Percentiles rank a stretch among this genome's conserved stretches.
Evolutionary conservation across 768 basidiomycete genomes (phyloP).

Genomic region (Leccinum pellstonianum): DNA sequence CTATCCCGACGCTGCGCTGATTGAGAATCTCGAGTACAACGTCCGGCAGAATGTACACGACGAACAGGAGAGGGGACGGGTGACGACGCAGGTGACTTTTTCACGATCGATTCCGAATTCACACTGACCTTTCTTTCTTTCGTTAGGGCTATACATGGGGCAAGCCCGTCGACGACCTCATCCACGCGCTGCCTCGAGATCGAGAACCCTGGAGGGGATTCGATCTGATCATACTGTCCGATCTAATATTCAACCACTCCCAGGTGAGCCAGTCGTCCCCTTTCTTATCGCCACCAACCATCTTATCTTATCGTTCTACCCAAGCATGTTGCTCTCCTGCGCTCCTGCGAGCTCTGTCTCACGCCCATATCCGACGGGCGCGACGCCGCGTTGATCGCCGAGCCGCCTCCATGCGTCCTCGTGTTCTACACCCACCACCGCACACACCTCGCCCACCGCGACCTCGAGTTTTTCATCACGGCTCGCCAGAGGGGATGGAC

Average conservation of each 20-base stretch:
- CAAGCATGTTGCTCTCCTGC: slow-evolving; percentile 80
- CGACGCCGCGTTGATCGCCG: slow-evolving; percentile 1
- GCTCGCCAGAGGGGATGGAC: slow-evolving; percentile 66
- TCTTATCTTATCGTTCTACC: background rate
- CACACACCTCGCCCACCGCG: slow-evolving; percentile 77
- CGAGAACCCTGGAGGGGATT: slow-evolving; percentile 41
- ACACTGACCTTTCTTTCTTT: background rate
- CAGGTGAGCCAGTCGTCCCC: slow-evolving; percentile 51
- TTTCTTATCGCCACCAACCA: background rate
- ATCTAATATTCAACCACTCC: slow-evolving; percentile 93
- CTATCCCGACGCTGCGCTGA: slow-evolving; percentile 77
- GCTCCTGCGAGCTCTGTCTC: slow-evolving; percentile 58
- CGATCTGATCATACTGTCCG: slow-evolving; percentile 84
- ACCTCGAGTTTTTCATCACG: slow-evolving; percentile 77
- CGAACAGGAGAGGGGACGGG: slow-evolving; percentile 12
- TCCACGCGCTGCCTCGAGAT: slow-evolving; percentile 29
- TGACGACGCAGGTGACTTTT: slow-evolving; percentile 36
- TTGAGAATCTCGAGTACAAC: slow-evolving; percentile 77
- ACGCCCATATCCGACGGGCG: slow-evolving; percentile 21
- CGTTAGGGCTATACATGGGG: slow-evolving; percentile 85
- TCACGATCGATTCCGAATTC: background rate
- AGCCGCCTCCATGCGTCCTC: slow-evolving; percentile 47
- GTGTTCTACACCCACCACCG: slow-evolving; percentile 91
- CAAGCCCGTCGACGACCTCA: slow-evolving; percentile 37
- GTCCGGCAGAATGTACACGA: slow-evolving; percentile 52